Evolutionary conservation across 805 yeast genomes (phyloP), one percentile per base, ranked within the genome.

Genomic region (Kuraishia ogatae): DNA sequence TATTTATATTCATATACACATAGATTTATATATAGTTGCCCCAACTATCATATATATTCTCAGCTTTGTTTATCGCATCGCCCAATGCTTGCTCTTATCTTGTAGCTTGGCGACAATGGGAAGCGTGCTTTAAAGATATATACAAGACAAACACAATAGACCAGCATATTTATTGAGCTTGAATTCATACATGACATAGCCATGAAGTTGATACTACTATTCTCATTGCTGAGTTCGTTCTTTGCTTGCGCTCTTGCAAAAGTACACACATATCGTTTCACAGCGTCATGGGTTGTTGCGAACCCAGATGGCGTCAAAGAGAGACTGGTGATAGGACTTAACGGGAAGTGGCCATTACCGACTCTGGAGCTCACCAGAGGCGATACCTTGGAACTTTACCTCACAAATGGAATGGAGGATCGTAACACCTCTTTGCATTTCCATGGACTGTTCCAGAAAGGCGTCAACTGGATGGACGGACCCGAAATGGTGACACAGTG

Each of bases 381-480:
- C 62, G 99, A 94, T 71, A 77, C 86, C 21, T 73, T 87, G 4
- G 72, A 79, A 58, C 58, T 87, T 19, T 81, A 85, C 64, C 77
- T 93, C 71, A 83, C 81, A 60, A 94, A 94, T 66, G 90, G 89
- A 29, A 80, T 92, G 55, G 75, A 67, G 23, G 81, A 82, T 65
- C 76, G 80, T 53, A 84, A 84, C 71, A 88, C 97, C 48, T 72
- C 93, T 6, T 70, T 93, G 64, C 99, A 94, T 73, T 89, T 90
- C 84, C 99, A 93, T 72, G 99, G 99, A 55, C 66, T 94, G 66
- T 94, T 87, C 82, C 89, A 84, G 73, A 78, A 84, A 60, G 88
- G 87, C 26, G 71, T 92, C 17, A 75, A 68, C 62, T 84, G 79
- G 66, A 87, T 87, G 93, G 99, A 93, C 70, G 99, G 99, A 57